phyloP scores from a whole-genome alignment of 805 yeast genomes.

The Ogataea corticis region DNA sequence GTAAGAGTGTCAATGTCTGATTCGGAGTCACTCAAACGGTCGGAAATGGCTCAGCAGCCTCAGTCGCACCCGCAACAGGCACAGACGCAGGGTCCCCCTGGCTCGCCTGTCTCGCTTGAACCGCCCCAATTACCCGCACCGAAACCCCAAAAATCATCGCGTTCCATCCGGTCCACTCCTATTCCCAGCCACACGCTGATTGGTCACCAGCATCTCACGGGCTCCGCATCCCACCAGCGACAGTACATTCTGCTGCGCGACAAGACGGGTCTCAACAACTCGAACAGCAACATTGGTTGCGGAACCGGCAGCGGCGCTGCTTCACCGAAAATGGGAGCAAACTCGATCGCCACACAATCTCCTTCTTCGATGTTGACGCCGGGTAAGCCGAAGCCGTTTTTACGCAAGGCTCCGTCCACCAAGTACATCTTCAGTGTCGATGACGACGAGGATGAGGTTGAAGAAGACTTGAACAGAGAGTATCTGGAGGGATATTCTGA shows the following conservation, averaged over 20 bases:
- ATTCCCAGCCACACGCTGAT: constrained; percentile 23
- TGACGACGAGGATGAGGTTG: constrained; percentile 75
- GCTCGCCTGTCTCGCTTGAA: constrained; percentile 6
- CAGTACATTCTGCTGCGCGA: constrained; percentile 34
- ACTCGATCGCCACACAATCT: constrained; percentile 13
- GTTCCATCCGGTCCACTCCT: constrained; percentile 20
- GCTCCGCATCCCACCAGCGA: constrained; percentile 32
- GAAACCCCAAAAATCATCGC: constrained; percentile 13
- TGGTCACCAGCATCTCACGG: constrained; percentile 19
- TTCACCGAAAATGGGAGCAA: constrained; percentile 15
- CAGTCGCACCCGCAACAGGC: constrained; percentile 1
- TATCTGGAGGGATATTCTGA: constrained; percentile 75
- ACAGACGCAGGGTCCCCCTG: neutral
- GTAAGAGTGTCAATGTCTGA: constrained; percentile 11
- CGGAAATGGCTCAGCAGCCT: neutral
- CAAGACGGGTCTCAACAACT: constrained; percentile 15
- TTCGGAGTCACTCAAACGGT: constrained; percentile 7
- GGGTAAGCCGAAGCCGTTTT: constrained; percentile 24
- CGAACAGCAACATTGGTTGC: neutral
- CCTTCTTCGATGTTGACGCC: constrained; percentile 6
- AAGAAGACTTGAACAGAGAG: constrained; percentile 55
- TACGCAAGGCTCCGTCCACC: constrained; percentile 31
- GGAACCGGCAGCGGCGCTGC: constrained; percentile 10
- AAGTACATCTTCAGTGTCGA: constrained; percentile 70
- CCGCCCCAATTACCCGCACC: constrained; percentile 6